Conservation (phyloP, 2,329 filamentous ascomycete species). For the Cercospora sp. region DNA sequence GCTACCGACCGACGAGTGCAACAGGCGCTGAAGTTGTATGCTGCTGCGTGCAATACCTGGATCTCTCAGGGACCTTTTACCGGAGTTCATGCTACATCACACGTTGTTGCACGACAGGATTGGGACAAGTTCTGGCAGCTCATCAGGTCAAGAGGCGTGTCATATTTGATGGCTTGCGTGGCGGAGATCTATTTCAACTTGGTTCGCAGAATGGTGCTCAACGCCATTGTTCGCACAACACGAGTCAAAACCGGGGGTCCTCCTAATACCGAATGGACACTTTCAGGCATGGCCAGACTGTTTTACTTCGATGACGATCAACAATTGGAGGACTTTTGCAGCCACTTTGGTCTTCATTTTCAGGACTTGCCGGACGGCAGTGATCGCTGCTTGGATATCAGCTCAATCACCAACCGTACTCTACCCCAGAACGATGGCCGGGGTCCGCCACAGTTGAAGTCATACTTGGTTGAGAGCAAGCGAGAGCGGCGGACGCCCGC, state of each 20-base stretch:
- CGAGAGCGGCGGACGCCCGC: conserved; percentile 56
- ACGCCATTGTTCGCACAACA: conserved; percentile 38
- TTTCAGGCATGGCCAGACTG: conserved; percentile 52
- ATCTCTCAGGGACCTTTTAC: conserved; percentile 54
- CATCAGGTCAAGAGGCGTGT: conserved; percentile 55
- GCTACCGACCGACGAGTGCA: conserved; percentile 55
- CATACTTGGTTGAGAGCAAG: conserved; percentile 57
- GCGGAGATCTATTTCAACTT: conserved; percentile 63
- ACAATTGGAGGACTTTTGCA: conserved; percentile 56
- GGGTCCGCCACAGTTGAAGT: conserved; percentile 42
- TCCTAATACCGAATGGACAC: conserved; percentile 58
- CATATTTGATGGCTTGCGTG: conserved; percentile 64
- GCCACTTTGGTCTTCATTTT: conserved; percentile 55
- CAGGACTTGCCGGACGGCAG: conserved; percentile 45
- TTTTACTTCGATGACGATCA: conserved; percentile 58
- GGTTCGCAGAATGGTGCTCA: conserved; percentile 57
- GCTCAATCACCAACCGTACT: conserved; percentile 44
- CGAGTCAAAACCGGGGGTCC: conserved; percentile 12
- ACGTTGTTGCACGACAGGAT: conserved; percentile 59
- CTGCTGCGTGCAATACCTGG: conserved; percentile 55
- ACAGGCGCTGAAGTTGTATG: conserved; percentile 58
- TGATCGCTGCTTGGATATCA: conserved; percentile 53
- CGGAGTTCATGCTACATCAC: conserved; percentile 44
- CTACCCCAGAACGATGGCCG: conserved; percentile 39
- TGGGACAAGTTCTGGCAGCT: conserved; percentile 59